A percentile compares a stretch with the other conserved stretches of the same genome.
phyloP scores from a whole-genome alignment of 257 asterid genomes.

The Solanum virginianum region DNA sequence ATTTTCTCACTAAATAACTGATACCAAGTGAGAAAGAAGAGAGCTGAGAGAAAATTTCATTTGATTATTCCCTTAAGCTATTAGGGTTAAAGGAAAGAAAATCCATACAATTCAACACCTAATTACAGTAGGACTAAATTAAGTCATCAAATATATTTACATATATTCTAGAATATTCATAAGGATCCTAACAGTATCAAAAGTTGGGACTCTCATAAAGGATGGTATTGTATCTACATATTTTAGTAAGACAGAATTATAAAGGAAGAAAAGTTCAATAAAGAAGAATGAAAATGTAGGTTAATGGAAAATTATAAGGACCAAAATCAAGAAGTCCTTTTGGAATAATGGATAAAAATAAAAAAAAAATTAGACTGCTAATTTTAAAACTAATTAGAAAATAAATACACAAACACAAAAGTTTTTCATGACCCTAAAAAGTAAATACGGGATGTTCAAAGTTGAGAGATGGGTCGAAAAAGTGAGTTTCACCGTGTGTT shows the following conservation, averaged over 20 bases:
- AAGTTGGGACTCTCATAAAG: background rate
- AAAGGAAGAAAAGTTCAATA: background rate
- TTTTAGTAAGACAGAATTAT: background rate
- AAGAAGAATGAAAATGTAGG: background rate
- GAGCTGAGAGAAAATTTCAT: background rate
- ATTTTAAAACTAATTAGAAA: background rate
- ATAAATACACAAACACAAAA: background rate
- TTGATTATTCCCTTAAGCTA: background rate
- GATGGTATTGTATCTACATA: background rate
- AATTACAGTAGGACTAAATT: background rate
- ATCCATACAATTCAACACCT: background rate
- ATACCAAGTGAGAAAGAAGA: background rate
- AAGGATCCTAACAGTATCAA: background rate
- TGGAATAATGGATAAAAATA: background rate
- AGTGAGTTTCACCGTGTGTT: background rate
- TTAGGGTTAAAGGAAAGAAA: background rate
- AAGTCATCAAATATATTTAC: background rate
- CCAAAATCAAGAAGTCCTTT: background rate
- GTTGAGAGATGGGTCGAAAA: background rate
- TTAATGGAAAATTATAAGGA: background rate
- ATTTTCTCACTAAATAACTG: background rate
- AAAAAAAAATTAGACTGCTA: background rate
- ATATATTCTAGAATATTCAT: background rate
- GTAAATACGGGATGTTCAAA: background rate
- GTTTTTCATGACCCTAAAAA: background rate